Percentiles rank a stretch among this genome's conserved stretches.
Conservation (phyloP, 768 basidiomycete species). For the Agaricus blazei region DNA sequence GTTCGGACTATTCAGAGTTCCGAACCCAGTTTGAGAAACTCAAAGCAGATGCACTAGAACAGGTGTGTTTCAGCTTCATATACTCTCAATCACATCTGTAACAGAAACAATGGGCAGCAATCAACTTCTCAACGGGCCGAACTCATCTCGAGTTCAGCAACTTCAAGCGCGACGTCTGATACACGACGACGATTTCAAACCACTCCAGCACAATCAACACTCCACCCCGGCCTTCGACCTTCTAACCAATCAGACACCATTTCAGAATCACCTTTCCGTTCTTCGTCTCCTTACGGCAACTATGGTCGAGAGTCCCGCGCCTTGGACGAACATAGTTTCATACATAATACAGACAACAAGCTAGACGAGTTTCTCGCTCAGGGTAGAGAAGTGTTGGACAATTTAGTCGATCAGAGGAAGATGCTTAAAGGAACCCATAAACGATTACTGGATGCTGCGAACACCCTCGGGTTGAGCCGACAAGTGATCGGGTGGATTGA, state of each 20-base stretch:
- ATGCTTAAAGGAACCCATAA: constrained; percentile 94
- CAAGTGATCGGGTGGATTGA: constrained; percentile 98
- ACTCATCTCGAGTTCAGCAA: constrained; percentile 47
- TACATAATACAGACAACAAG: constrained; percentile 74
- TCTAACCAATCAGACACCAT: constrained; percentile 40
- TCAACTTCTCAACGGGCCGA: constrained; percentile 57
- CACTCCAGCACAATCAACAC: constrained; percentile 40
- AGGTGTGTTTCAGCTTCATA: constrained; percentile 28
- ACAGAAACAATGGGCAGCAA: constrained; percentile 33
- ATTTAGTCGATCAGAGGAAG: constrained; percentile 87
- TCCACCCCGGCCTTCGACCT: constrained; percentile 47
- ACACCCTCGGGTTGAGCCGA: constrained; percentile 89
- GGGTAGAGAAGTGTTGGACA: constrained; percentile 87
- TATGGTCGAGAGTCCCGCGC: constrained; percentile 71
- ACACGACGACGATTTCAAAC: constrained; percentile 63
- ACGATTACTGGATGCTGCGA: constrained; percentile 83
- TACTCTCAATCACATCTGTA: too few relatives aligned
- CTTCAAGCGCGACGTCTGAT: constrained; percentile 42
- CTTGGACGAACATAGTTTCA: constrained; percentile 83
- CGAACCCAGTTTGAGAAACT: constrained; percentile 76
- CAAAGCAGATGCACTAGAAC: constrained; percentile 53
- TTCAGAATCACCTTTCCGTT: constrained; percentile 85
- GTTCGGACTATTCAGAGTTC: constrained; percentile 80
- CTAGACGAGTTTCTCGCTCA: constrained; percentile 92
- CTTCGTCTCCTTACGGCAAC: constrained; percentile 46